Evolutionary conservation across 2,329 filamentous ascomycete species (phyloP), one percentile per base, ranked within the genome.

Genomic region (Penicillium sp.): DNA sequence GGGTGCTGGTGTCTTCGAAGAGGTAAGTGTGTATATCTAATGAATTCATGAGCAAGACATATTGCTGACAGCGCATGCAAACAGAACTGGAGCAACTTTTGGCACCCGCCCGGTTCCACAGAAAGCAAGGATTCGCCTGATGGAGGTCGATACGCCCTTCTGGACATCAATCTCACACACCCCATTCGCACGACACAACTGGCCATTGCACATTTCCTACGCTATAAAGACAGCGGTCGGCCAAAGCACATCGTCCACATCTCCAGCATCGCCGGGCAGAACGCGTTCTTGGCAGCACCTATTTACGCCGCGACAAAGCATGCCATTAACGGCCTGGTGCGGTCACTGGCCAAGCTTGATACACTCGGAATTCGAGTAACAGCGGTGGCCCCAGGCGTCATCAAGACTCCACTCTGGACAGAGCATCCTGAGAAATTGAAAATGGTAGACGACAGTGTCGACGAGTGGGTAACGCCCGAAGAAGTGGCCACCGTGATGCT

Each of bases 391-490:
- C 80, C 80, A 0, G 80, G 80, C 0, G 63, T 82, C 1, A 79
- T 83, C 55, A 80, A 76, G 51, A 83, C 80, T 10, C 80, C 80
- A 6, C 64, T 83, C 4, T 84, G 79, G 78, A 79, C 74, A 0
- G 79, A 82, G 2, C 72, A 82, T 53, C 77, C 78, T 0, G 79
- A 83, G 61, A 84, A 83, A 59, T 42, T 81, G 55, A 68, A 67
- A 47, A 73, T 77, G 52, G 49, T 82, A 0, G 70, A 75, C 29
- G 65, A 71, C 24, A 62, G 57, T 7, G 61, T 64, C 11, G 79
- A 82, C 56, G 69, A 63, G 48, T 83, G 79, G 79, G 78, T 80
- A 11, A 77, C 74, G n/a, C 71, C 79, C 0, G 78, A 82, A 54
- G 77, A 82, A 55, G 79, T 83, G 0, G 79, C 78, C 0, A 69